phyloP scores from a whole-genome alignment of 2,329 filamentous ascomycete genomes.

The Botrytis fabae region DNA sequence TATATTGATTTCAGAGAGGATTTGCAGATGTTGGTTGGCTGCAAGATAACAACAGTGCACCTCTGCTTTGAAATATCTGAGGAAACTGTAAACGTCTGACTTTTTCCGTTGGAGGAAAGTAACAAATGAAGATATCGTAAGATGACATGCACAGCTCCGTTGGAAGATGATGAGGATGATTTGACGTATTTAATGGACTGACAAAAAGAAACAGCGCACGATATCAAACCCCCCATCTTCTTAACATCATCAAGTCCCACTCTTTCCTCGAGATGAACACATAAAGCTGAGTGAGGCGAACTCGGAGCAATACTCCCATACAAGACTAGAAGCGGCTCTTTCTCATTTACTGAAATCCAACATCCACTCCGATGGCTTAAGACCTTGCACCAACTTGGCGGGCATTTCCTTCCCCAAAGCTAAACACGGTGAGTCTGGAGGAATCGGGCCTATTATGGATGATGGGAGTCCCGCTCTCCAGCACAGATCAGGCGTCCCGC shows the following conservation, averaged over 20 bases:
- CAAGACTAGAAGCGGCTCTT: not conserved
- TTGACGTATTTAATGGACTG: not conserved
- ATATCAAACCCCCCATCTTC: not conserved
- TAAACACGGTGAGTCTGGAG: not conserved
- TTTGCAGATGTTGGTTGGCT: not conserved
- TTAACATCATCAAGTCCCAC: not conserved
- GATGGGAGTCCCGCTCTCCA: not conserved
- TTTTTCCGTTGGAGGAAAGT: not conserved
- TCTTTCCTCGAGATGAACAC: not conserved
- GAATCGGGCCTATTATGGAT: slow-evolving; percentile 8
- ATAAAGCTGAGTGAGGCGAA: not conserved
- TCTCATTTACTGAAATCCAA: not conserved
- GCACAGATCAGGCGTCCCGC: not conserved
- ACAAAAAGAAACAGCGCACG: not conserved
- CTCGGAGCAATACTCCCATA: not conserved
- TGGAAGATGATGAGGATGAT: not conserved
- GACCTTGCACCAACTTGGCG: not conserved
- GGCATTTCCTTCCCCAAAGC: slow-evolving; percentile 2
- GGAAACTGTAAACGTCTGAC: not conserved
- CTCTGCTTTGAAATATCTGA: not conserved
- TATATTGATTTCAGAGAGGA: not conserved
- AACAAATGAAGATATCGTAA: not conserved
- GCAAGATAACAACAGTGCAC: not conserved
- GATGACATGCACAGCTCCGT: too few relatives aligned
- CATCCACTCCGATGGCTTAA: not conserved